phyloP scores from a whole-genome alignment of 2,329 filamentous ascomycete species.

The Fusarium hostae region DNA sequence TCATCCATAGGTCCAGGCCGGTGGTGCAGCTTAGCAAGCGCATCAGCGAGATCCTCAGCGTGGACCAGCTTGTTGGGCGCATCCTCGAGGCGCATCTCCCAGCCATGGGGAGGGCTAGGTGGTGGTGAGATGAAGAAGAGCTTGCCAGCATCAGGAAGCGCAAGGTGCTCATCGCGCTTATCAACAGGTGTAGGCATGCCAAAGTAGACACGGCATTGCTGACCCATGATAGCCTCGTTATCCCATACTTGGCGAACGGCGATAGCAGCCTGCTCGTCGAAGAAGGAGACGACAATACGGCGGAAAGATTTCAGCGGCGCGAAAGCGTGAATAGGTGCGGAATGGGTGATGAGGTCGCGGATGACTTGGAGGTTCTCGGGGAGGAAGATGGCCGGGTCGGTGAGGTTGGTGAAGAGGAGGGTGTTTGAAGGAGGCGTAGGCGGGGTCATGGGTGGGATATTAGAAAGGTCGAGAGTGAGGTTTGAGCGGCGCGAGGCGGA shows the following conservation, averaged over 20 bases:
- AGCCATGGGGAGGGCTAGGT: constrained; percentile 74
- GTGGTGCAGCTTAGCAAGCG: constrained; percentile 70
- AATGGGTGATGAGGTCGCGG: constrained; percentile 74
- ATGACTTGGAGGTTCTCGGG: constrained; percentile 79
- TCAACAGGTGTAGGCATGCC: constrained; percentile 70
- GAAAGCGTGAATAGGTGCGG: constrained; percentile 81
- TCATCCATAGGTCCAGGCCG: constrained; percentile 54
- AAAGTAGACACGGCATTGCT: constrained; percentile 75
- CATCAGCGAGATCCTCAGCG: constrained; percentile 75
- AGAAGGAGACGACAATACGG: constrained; percentile 84
- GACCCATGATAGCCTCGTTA: constrained; percentile 77
- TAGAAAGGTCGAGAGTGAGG: constrained; percentile 79
- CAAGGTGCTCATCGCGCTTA: constrained; percentile 66
- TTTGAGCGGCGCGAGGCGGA: constrained; percentile 58
- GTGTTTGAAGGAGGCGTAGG: constrained; percentile 86
- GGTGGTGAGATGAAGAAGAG: constrained; percentile 79
- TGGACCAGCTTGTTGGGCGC: constrained; percentile 77
- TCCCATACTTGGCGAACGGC: constrained; percentile 78
- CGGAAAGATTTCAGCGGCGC: constrained; percentile 84
- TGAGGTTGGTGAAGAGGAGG: constrained; percentile 83
- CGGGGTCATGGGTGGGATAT: constrained; percentile 73
- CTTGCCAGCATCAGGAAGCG: constrained; percentile 76
- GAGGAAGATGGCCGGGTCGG: constrained; percentile 78
- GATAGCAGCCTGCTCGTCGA: constrained; percentile 74
- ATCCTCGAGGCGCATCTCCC: constrained; percentile 75